Evolutionary conservation across 2,329 filamentous ascomycete species (phyloP).

Genomic region (Nakataea oryzae): DNA sequence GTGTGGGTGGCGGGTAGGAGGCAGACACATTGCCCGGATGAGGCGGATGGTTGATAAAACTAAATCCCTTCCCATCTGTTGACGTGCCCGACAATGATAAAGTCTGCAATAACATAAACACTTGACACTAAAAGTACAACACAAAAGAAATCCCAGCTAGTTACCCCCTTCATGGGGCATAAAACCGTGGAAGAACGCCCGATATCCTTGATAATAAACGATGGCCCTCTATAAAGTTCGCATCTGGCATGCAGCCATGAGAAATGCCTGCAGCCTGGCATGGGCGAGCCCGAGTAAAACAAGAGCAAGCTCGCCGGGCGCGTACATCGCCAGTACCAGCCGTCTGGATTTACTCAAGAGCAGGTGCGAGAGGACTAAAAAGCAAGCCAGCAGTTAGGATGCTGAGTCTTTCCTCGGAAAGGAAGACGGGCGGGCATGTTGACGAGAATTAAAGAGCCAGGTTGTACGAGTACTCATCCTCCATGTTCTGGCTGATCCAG

Average conservation of each 20-base stretch:
- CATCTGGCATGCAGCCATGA: neutral
- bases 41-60: neutral
- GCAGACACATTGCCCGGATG: neutral
- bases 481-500: conserved; percentile 63
- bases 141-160: neutral
- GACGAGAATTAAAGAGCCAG: conserved; percentile 38
- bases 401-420: neutral
- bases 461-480: conserved; percentile 62
- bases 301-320: neutral
- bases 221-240: neutral
- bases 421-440: neutral
- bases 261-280: neutral
- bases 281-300: neutral
- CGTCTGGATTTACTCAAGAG: neutral
- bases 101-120: neutral
- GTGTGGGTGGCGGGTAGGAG: too few species aligned
- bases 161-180: neutral
- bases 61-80: neutral
- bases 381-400: conserved; percentile 1
- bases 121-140: neutral
- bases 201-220: neutral
- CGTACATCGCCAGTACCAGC: neutral
- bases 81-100: neutral
- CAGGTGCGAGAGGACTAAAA: conserved; percentile 2
- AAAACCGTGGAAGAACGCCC: neutral